Evolutionary conservation across 768 basidiomycete species (phyloP).

Genomic region (Paxillus rubicundulus): DNA sequence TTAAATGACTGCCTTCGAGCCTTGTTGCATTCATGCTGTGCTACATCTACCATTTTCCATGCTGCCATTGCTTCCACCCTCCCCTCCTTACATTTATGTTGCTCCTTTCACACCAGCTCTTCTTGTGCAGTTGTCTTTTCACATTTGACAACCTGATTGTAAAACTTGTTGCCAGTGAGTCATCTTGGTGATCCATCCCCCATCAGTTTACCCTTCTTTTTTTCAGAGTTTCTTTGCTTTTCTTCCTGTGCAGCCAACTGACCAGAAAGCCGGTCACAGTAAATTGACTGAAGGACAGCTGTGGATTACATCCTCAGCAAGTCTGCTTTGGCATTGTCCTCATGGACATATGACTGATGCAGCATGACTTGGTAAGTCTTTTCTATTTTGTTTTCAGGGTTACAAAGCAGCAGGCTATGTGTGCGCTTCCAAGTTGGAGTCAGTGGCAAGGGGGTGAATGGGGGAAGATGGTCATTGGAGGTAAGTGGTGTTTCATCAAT

Average conservation of each 20-base stretch:
- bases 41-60: slow-evolving; percentile 20
- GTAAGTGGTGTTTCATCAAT: slow-evolving; percentile 2
- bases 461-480: not conserved
- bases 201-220: slow-evolving; percentile 6
- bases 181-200: slow-evolving; percentile 22
- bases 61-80: slow-evolving; percentile 2
- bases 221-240: slow-evolving; percentile 9
- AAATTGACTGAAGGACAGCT: slow-evolving; percentile 12
- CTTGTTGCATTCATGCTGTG: slow-evolving; percentile 11
- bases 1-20: slow-evolving; percentile 1
- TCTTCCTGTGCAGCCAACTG: slow-evolving; percentile 18
- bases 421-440: not conserved
- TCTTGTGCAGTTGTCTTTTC: slow-evolving; percentile 1
- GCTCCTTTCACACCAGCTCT: not conserved
- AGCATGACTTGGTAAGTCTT: not conserved
- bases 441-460: not conserved
- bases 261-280: slow-evolving; percentile 8
- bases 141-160: slow-evolving; percentile 4
- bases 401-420: not conserved
- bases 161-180: slow-evolving; percentile 24
- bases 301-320: slow-evolving; percentile 13
- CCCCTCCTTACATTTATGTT: not conserved
- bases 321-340: slow-evolving; percentile 2
- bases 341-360: not conserved
- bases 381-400: not conserved